Base-by-base conservation (phyloP, 108 stramenopile genomes). In the Skeletonema grethae region DNA sequence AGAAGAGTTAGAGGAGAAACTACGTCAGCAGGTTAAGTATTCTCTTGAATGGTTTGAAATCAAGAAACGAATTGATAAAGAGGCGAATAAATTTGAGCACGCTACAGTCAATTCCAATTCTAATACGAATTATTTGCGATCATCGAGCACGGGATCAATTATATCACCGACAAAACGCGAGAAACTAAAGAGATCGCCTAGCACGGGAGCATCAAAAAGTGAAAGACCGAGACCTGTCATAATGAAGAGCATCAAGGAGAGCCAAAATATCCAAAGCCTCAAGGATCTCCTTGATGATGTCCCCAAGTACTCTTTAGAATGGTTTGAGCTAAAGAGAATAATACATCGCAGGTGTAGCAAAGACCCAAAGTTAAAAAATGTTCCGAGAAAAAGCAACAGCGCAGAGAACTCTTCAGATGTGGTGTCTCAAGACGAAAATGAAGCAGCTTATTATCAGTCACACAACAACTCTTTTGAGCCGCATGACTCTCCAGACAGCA, bases 301-400 rank as follows among this genome's bases (percentile, higher is more conserved):
- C 28, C 38, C 53, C 22, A 69, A 60, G 38, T 69, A 59, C 12
- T 57, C 55, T 16, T 0, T 69, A n/a, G 69, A 69, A 38, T 69
- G 69, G 69, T 69, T 69, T 55, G 8, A 24, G 36, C 7, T 67
- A 13, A 67, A 55, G 50, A 53, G 45, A 30, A 18, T n/a, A 16
- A 53, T 53, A 10, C 24, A 13, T 31, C 13, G 38, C 35, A 35
- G 22, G 20, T 38, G 30, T 24, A 15, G 38, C 15, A 35, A 22
- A 31, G 25, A n/a, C 31, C 31, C 59, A 8, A 34, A 25, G n/a
- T 16, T 29, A 16, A 22, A 22, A 34, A 22, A 29, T 60, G 31
- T 6, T 60, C 16, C 16, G 10, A 25, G 12, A 25, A 29, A 28
- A 28, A 57, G 56, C 56, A 25, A 11, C 12, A 1, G 6, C 24